A percentile compares a stretch with the other conserved stretches of the same genome.
phyloP scores from a whole-genome alignment of 2,329 filamentous ascomycete species.

The Aphanocladium album region DNA sequence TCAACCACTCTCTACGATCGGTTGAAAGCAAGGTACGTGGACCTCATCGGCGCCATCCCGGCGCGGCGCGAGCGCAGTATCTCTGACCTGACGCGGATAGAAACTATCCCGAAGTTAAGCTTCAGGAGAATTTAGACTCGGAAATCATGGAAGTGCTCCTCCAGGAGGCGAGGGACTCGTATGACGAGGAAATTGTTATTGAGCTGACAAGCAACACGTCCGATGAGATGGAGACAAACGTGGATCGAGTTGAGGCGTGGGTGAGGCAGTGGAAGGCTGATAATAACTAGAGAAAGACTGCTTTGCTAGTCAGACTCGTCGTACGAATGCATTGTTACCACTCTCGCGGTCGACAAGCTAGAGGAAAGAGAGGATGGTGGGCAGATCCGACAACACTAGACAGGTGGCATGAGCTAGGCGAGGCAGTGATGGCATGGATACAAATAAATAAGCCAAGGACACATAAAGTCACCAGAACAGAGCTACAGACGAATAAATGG shows the following conservation, averaged over 20 bases:
- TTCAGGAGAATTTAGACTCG: constrained; percentile 93
- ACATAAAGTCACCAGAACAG: too few relatives aligned
- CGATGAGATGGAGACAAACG: constrained; percentile 83
- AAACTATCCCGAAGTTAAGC: constrained; percentile 77
- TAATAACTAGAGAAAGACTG: constrained; percentile 27
- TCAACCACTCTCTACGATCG: constrained; percentile 80
- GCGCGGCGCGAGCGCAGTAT: neutral
- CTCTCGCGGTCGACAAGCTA: too few relatives aligned
- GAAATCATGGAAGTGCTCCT: constrained; percentile 96
- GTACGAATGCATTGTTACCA: too few relatives aligned
- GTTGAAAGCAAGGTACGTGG: constrained; percentile 60
- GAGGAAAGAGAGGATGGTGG: too few relatives aligned
- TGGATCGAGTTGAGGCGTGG: constrained; percentile 81
- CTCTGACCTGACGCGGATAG: constrained; percentile 32
- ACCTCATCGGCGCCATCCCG: neutral
- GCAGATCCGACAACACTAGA: too few relatives aligned
- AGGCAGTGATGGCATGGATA: too few relatives aligned
- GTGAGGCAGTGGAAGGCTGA: constrained; percentile 75
- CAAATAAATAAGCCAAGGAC: too few relatives aligned
- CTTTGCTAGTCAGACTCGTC: too few relatives aligned
- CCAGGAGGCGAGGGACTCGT: constrained; percentile 83
- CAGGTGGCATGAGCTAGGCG: too few relatives aligned
- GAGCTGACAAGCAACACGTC: constrained; percentile 77
- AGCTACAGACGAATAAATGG: too few relatives aligned
- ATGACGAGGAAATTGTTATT: constrained; percentile 81